Percentiles rank a stretch among this genome's conserved stretches.
Conservation (phyloP, 2,329 filamentous ascomycete genomes). For the Westerdykella ornata region DNA sequence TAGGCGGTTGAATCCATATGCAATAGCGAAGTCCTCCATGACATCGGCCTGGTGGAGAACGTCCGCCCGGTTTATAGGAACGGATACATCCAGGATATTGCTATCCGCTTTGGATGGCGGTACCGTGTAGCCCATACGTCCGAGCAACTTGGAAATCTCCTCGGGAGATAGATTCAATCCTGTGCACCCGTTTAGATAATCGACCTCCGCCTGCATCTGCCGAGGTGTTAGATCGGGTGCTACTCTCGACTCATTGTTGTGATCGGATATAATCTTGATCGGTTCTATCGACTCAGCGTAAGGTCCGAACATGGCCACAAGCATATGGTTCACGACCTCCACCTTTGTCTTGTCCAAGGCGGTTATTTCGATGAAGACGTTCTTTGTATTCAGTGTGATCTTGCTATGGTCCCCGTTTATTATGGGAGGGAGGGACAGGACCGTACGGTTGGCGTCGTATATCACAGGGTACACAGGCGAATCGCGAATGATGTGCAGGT, state of each 20-base stretch:
- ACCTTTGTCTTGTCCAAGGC: slow-evolving; percentile 94
- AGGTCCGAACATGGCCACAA: slow-evolving; percentile 93
- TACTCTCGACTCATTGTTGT: slow-evolving; percentile 76
- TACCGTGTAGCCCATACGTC: slow-evolving; percentile 83
- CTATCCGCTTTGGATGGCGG: slow-evolving; percentile 64
- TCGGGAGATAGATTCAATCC: slow-evolving; percentile 70
- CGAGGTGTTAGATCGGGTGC: slow-evolving; percentile 76
- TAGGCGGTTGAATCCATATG: slow-evolving; percentile 95
- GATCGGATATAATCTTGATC: slow-evolving; percentile 82
- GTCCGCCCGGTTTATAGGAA: slow-evolving; percentile 87
- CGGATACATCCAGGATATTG: slow-evolving; percentile 65
- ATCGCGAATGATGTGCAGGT: slow-evolving; percentile 89
- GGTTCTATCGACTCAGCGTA: slow-evolving; percentile 94
- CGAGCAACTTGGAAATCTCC: slow-evolving; percentile 70
- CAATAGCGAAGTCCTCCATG: slow-evolving; percentile 97
- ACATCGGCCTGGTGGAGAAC: slow-evolving; percentile 95
- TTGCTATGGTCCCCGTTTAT: slow-evolving; percentile 98
- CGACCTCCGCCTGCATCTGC: slow-evolving; percentile 71
- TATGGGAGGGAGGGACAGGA: slow-evolving; percentile 92
- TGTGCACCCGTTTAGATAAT: slow-evolving; percentile 90
- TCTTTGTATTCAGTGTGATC: slow-evolving; percentile 83
- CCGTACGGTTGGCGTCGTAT: slow-evolving; percentile 76
- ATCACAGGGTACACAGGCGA: slow-evolving; percentile 93
- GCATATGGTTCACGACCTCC: slow-evolving; percentile 89
- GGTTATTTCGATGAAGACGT: slow-evolving; percentile 95